Base-by-base conservation (phyloP, 768 basidiomycete species). In the Hygrocybe punicea region DNA sequence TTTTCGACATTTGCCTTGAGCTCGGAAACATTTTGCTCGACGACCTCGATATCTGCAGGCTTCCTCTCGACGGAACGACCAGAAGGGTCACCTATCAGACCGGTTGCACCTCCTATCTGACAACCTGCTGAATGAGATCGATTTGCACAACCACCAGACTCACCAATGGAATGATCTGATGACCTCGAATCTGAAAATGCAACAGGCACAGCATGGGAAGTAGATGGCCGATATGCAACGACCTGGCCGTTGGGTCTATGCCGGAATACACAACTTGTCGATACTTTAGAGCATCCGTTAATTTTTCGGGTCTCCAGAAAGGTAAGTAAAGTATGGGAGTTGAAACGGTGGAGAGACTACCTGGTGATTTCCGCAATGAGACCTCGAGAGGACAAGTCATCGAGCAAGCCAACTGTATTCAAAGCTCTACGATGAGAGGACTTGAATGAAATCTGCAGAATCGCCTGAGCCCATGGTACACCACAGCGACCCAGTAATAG, bases 31-130 rank as follows among this genome's bases (percentile, higher is more conserved):
- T 98, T 98, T 51, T 73, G 60, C 37, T 83, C 77, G 3, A 94
- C 81, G 51, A 83, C 78, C 9, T 79, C 70, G 11, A 72, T 69
- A 35, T 85, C 78, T 4, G 93, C 82, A 3, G 84, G 78, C 53
- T 85, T 81, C 19, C 97, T 85, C 71, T 97, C 96, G 0, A 83
- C 83, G 4, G 81, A 79, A 35, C 95, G 81, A 2, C 97, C 96
- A 4, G 95, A 96, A 7, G 97, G 97, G 67, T 99, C 97, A 6
- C 97, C 97, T 45, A 99, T 87, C n/a, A 89, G 84, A 8, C 93
- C 97, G 0, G 96, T 98, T 8, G 93, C 95, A 1, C 93, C 94
- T 33, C 97, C 96, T 68, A 98, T 89, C 96, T 98, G 66, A 33
- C 29, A 46, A 51, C 6, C 16, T 13, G 44, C 16, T 29, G 7